Evolutionary conservation across 768 basidiomycete species (phyloP).

Genomic region (Kwoniella europaea): DNA sequence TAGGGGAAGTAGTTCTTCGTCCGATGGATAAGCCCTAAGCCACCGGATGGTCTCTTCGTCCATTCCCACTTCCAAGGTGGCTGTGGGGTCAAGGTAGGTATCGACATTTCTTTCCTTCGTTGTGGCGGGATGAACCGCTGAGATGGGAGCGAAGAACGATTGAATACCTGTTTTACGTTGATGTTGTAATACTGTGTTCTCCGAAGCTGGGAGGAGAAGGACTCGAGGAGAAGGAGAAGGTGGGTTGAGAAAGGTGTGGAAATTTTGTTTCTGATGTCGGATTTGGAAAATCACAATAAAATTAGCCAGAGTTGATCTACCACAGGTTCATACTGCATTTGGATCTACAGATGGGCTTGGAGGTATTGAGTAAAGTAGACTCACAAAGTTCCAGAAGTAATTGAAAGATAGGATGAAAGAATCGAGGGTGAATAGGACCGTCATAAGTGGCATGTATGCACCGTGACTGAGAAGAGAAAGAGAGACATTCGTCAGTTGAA

Average conservation of each 20-base stretch:
- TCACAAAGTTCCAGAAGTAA: conserved; percentile 28
- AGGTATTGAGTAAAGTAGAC: neutral
- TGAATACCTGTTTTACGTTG: conserved; percentile 10
- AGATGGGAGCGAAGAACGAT: conserved; percentile 27
- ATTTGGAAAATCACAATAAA: too few relatives aligned
- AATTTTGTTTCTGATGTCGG: neutral
- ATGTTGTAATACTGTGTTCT: conserved; percentile 28
- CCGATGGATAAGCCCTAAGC: conserved; percentile 44
- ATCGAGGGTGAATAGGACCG: conserved; percentile 27
- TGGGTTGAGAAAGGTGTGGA: conserved; percentile 37
- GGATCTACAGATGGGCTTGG: too few relatives aligned
- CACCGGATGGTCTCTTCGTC: conserved; percentile 47
- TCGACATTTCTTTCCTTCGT: neutral
- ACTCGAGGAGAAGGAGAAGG: conserved; percentile 43
- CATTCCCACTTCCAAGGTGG: neutral
- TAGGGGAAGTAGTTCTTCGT: conserved; percentile 41
- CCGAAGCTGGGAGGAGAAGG: conserved; percentile 37
- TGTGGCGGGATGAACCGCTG: neutral
- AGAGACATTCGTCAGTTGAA: too few relatives aligned
- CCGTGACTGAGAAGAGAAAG: conserved; percentile 22
- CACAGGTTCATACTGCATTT: too few relatives aligned
- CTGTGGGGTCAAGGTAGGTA: neutral
- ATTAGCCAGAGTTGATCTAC: too few relatives aligned
- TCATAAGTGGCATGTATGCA: conserved; percentile 34
- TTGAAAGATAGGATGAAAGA: conserved; percentile 23